Base-by-base conservation (phyloP, 2,329 filamentous ascomycete genomes). In the Trichoderma atroviride region DNA sequence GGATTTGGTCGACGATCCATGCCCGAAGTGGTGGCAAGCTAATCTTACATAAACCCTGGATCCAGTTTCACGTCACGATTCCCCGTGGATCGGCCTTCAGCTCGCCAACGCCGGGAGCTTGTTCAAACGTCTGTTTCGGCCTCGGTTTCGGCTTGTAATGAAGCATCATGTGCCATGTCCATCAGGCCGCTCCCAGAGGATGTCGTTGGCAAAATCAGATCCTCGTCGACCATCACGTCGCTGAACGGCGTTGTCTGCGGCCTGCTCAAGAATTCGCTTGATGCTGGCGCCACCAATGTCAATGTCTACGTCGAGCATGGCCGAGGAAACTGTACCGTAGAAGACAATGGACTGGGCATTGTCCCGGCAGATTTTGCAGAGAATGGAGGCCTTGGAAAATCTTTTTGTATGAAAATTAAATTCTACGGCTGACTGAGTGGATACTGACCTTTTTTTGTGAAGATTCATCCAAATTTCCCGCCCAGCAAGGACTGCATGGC, bases 271-370 rank as follows among this genome's bases (percentile, higher is more conserved):
- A 99, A 99, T 78, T 88, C 93, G 0, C 84, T 99, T 14, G 96
- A 99, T 82, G 93, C 94, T 4, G 82, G 83, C 57, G 90, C 94
- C 19, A 85, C 83, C 40, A 91, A 85, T 68, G 81, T 97, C 71
- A 87, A 87, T 65, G 83, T 97, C 67, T 86, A 85, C 0, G 83
- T 97, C 27, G 92, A 97, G 79, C 93, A 93, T 76, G 79, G 81
- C 65, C 89, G 90, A 29, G 95, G 94, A 5, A 88, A 87, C 73
- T 97, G 94, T 78, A 84, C 85, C 0, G 86, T 97, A 5, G 92
- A 97, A 75, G 96, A 99, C 77, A 87, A 98, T 79, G 96, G 96
- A 1, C 69, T 83, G 19, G 96, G 96, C 0, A 96, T 99, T 57
- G 77, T 83, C 1, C 87, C 91, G 0, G 75, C 78, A 1, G 94